These are phyloP conservation scores for Novymonas esmeraldas DNA, from an alignment of 208 protist species.

Conservation along the genomic window DNA sequence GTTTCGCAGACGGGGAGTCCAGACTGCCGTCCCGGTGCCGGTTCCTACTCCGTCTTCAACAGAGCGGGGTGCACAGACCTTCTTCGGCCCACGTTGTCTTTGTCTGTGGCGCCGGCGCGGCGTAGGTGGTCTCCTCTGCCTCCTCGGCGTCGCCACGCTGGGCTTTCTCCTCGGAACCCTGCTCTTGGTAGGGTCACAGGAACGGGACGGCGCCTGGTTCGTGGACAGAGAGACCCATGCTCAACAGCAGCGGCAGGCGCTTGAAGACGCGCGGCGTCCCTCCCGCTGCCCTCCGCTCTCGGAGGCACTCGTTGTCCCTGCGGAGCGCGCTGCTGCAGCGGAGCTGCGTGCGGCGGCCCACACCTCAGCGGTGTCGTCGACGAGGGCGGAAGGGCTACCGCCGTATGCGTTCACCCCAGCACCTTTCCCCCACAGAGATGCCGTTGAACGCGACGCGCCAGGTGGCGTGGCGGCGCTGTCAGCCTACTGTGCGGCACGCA, in stretches of 20 bases:
- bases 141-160: background rate
- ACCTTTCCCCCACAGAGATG: too few relatives aligned
- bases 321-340: background rate
- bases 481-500: constrained; percentile 20
- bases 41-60: too few relatives aligned
- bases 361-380: too few relatives aligned
- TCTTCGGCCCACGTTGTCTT: background rate
- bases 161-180: background rate
- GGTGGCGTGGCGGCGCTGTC: constrained; percentile 11
- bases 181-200: background rate
- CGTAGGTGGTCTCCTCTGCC: background rate
- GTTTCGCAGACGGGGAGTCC: too few relatives aligned
- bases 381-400: too few relatives aligned
- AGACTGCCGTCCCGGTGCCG: too few relatives aligned
- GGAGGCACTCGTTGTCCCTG: constrained; percentile 1
- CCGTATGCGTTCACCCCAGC: too few relatives aligned
- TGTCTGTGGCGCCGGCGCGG: background rate
- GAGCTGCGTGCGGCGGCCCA: too few relatives aligned
- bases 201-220: background rate
- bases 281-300: constrained; percentile 1
- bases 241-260: background rate
- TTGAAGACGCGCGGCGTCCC: background rate
- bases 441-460: too few relatives aligned
- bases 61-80: too few relatives aligned
- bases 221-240: background rate